Conservation (phyloP, 2,329 filamentous ascomycete species). For the Bipolaris gigantea region DNA sequence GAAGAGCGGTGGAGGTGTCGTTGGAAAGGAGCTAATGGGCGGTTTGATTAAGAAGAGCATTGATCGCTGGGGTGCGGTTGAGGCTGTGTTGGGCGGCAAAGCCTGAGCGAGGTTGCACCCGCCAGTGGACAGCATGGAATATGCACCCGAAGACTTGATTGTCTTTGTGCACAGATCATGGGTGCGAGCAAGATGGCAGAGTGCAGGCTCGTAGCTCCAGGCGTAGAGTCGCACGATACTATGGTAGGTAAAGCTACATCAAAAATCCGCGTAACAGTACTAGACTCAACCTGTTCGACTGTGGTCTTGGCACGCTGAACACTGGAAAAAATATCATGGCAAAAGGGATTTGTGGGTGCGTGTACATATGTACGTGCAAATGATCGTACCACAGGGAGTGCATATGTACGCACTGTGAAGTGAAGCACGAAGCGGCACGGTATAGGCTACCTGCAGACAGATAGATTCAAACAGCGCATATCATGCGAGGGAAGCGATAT, state of each 20-base stretch:
- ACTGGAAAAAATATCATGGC: background rate
- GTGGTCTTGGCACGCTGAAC: background rate
- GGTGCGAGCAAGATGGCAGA: background rate
- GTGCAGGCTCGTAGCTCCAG: background rate
- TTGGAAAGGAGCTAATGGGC: slow-evolving; percentile 66
- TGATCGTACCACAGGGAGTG: background rate
- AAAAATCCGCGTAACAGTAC: background rate
- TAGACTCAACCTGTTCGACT: background rate
- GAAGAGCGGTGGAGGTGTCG: slow-evolving; percentile 76
- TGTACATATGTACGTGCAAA: background rate
- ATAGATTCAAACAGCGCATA: too few relatives aligned
- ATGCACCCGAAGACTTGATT: background rate
- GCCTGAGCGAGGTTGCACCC: slow-evolving; percentile 5
- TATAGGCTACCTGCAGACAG: too few relatives aligned
- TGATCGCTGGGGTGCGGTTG: slow-evolving; percentile 65
- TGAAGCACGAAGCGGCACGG: background rate
- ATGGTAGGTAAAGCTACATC: background rate
- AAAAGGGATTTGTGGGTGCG: background rate
- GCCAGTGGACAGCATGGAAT: background rate
- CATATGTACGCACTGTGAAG: background rate
- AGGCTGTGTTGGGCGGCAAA: slow-evolving; percentile 27
- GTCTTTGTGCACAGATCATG: background rate
- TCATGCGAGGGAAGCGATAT: too few relatives aligned
- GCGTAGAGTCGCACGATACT: background rate
- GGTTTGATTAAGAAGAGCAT: slow-evolving; percentile 62